phyloP scores from a whole-genome alignment of 352 stramenopile species.

The Lagenidium giganteum region DNA sequence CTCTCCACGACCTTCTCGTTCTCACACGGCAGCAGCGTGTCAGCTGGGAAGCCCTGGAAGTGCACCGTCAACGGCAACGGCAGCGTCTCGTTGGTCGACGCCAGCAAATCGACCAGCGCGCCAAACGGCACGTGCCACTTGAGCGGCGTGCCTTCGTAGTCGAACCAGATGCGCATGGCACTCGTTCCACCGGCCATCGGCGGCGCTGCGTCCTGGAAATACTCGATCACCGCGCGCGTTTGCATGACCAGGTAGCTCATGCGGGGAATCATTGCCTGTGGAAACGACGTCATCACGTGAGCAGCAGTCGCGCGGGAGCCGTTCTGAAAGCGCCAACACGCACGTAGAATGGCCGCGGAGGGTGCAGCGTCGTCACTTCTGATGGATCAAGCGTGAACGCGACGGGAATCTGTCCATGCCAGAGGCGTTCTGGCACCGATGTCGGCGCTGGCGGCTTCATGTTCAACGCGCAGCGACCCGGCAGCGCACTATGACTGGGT shows the following conservation, averaged over 20 bases:
- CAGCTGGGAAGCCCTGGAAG: constrained; percentile 63
- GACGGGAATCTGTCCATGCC: constrained; percentile 63
- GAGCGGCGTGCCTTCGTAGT: constrained; percentile 45
- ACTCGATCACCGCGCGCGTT: constrained; percentile 68
- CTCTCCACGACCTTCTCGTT: constrained; percentile 72
- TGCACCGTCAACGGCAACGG: constrained; percentile 77
- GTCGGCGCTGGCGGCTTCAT: not conserved
- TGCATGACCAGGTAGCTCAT: constrained; percentile 77
- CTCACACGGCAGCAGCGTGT: constrained; percentile 63
- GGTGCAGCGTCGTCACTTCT: constrained; percentile 78
- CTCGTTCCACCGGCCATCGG: constrained; percentile 40
- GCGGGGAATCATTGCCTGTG: constrained; percentile 72
- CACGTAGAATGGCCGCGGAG: constrained; percentile 78
- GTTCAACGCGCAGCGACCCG: no score
- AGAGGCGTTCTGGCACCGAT: constrained; percentile 35
- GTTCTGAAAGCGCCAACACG: no score
- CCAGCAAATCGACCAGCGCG: constrained; percentile 55
- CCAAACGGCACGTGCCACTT: constrained; percentile 81
- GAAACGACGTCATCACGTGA: constrained; percentile 1
- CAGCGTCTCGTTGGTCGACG: constrained; percentile 17
- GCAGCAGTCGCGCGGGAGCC: no score
- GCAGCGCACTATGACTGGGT: no score
- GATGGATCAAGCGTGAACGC: constrained; percentile 66
- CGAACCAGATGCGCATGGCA: constrained; percentile 85
- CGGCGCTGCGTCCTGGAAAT: constrained; percentile 70